Evolutionary conservation across 768 basidiomycete genomes (phyloP).

Genomic region (Dictyophora rubrovolvata): DNA sequence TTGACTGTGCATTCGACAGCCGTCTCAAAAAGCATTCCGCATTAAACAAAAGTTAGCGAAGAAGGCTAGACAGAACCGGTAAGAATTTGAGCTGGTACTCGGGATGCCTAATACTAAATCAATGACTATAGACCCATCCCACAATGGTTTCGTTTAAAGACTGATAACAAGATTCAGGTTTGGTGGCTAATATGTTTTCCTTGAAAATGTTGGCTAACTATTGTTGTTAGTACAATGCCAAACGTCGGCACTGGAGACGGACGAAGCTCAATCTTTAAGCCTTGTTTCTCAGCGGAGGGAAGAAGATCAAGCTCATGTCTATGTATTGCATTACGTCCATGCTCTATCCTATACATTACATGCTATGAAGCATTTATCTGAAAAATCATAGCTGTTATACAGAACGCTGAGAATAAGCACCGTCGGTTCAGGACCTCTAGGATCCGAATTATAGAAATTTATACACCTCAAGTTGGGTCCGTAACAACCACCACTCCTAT

Average conservation of each 20-base stretch:
- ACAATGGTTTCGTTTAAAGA: constrained; percentile 98
- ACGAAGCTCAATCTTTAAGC: constrained; percentile 95
- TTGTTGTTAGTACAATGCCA: constrained; percentile 70
- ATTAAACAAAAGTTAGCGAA: constrained; percentile 97
- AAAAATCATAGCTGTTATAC: not conserved
- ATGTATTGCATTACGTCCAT: not conserved
- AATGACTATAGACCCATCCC: constrained; percentile 63
- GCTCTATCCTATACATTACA: not conserved
- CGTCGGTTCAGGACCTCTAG: too few species aligned
- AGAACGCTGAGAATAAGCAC: not conserved
- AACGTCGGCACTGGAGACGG: constrained; percentile 98
- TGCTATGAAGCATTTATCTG: not conserved
- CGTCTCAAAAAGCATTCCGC: constrained; percentile 97
- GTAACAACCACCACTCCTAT: too few species aligned
- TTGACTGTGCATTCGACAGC: constrained; percentile 37
- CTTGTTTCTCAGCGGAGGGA: not conserved
- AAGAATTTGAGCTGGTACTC: not conserved
- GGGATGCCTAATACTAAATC: not conserved
- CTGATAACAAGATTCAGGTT: constrained; percentile 91
- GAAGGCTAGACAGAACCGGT: constrained; percentile 93
- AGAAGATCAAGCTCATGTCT: not conserved
- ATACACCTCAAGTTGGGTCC: too few species aligned
- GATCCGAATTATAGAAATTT: too few species aligned
- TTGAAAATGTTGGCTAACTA: not conserved
- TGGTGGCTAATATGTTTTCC: not conserved